A percentile compares a stretch with the other conserved stretches of the same genome.
Conservation (phyloP, 23 red algal species). For the Gracilariopsis chorda region DNA sequence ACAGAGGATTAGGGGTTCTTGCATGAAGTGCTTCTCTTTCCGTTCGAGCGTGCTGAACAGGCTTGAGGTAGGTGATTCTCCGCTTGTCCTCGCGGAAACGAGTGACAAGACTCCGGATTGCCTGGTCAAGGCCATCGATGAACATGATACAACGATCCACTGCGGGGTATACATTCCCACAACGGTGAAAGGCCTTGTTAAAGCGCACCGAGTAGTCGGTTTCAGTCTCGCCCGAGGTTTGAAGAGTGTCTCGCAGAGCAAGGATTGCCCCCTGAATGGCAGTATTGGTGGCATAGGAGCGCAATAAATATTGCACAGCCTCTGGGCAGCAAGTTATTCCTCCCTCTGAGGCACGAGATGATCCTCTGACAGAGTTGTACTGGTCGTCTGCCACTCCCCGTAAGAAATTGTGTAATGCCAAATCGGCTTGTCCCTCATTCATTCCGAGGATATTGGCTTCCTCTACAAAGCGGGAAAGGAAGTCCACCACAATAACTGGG, state of each 20-base stretch:
- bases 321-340: background rate
- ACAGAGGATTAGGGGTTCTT: too few species aligned
- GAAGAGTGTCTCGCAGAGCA: background rate
- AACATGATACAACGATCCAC: too few species aligned
- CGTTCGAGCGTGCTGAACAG: too few species aligned
- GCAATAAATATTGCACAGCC: background rate
- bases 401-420: background rate
- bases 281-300: background rate
- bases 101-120: too few species aligned
- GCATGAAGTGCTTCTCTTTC: too few species aligned
- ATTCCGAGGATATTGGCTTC: background rate
- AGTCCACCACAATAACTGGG: background rate
- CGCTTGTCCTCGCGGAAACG: too few species aligned
- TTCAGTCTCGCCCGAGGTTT: too few species aligned
- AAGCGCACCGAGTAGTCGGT: too few species aligned
- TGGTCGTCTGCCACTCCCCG: background rate
- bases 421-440: background rate
- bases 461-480: background rate
- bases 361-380: background rate
- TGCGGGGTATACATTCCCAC: too few species aligned
- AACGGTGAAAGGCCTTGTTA: too few species aligned
- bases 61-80: too few species aligned
- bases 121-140: too few species aligned
- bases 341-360: background rate
- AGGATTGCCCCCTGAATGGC: background rate